A percentile compares a stretch with the other conserved stretches of the same genome.
Conservation (phyloP, 2,329 filamentous ascomycete species). For the Stylonectria norvegica region DNA sequence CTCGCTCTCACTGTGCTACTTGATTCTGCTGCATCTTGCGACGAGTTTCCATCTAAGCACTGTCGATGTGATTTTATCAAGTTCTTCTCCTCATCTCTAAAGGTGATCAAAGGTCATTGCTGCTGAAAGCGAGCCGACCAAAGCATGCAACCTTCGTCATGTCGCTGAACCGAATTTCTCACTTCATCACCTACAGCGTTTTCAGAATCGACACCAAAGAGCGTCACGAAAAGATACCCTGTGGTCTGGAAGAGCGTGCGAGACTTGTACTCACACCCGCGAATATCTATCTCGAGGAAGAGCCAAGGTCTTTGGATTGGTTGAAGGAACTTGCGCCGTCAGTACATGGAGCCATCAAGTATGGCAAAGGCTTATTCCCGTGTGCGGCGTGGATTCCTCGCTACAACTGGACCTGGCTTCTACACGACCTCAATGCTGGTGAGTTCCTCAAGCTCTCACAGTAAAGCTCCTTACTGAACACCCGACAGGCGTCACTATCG, state of each 20-base stretch:
- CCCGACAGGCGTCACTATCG: slow-evolving; percentile 39
- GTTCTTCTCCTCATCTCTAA: background rate
- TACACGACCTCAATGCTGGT: slow-evolving; percentile 71
- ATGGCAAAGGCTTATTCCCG: slow-evolving; percentile 56
- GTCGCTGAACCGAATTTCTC: slow-evolving; percentile 1
- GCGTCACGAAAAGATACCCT: slow-evolving; percentile 25
- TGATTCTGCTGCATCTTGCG: background rate
- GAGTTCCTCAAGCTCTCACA: slow-evolving; percentile 18
- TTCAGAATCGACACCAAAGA: slow-evolving; percentile 32
- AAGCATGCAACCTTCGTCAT: too few relatives aligned
- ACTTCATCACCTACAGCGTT: slow-evolving; percentile 26
- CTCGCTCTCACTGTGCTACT: background rate
- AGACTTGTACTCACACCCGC: slow-evolving; percentile 23
- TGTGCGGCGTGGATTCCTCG: slow-evolving; percentile 65
- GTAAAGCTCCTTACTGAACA: background rate
- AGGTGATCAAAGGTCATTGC: too few relatives aligned
- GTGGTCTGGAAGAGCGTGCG: slow-evolving; percentile 25
- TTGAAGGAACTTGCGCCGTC: slow-evolving; percentile 53
- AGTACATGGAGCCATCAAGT: slow-evolving; percentile 42
- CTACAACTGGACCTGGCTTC: slow-evolving; percentile 71
- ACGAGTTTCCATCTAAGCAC: background rate
- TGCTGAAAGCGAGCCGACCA: too few relatives aligned
- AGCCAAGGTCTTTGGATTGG: slow-evolving; percentile 64
- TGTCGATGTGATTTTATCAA: background rate
- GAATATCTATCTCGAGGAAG: slow-evolving; percentile 54